phyloP scores from a whole-genome alignment of 1,284 basidiomycete genomes.

The Puccinia sorghi region DNA sequence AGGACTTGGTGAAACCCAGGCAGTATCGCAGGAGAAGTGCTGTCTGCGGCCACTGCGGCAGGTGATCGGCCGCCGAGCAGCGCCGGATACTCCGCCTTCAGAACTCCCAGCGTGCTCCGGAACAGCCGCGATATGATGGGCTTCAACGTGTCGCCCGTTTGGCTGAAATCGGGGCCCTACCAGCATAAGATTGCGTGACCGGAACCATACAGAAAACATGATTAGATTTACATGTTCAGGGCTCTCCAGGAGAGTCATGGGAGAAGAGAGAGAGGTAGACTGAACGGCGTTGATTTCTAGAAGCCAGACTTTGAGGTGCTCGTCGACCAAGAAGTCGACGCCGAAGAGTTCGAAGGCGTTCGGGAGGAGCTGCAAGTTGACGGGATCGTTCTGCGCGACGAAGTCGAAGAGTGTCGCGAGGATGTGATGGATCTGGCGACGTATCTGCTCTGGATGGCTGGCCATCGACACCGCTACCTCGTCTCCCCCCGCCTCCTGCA shows the following conservation, averaged over 20 bases:
- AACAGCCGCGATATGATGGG: not conserved
- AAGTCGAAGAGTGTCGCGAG: not conserved
- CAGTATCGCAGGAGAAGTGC: not conserved
- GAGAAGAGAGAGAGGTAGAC: not conserved
- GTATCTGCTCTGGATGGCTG: not conserved
- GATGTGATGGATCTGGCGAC: constrained; percentile 16
- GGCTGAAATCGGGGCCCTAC: constrained; percentile 20
- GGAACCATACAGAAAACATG: not conserved
- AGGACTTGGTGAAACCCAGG: not conserved
- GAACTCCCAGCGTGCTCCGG: not conserved
- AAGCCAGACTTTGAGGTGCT: constrained; percentile 30
- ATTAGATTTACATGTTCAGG: too few species aligned
- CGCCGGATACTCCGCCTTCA: not conserved
- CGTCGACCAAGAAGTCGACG: constrained; percentile 29
- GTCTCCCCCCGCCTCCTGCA: not conserved
- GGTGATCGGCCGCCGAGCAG: too few species aligned
- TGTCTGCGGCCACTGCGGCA: too few species aligned
- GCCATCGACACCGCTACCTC: not conserved
- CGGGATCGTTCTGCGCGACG: constrained; percentile 21
- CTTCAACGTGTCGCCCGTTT: not conserved
- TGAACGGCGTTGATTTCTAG: constrained; percentile 34
- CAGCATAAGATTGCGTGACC: too few species aligned
- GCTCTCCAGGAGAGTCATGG: too few species aligned
- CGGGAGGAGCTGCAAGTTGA: constrained; percentile 21
- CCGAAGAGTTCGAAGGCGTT: constrained; percentile 43